These are phyloP conservation scores for Coemansia sp. DNA, from an alignment of 192 early-diverging fungal species.

Conservation along the genomic window DNA sequence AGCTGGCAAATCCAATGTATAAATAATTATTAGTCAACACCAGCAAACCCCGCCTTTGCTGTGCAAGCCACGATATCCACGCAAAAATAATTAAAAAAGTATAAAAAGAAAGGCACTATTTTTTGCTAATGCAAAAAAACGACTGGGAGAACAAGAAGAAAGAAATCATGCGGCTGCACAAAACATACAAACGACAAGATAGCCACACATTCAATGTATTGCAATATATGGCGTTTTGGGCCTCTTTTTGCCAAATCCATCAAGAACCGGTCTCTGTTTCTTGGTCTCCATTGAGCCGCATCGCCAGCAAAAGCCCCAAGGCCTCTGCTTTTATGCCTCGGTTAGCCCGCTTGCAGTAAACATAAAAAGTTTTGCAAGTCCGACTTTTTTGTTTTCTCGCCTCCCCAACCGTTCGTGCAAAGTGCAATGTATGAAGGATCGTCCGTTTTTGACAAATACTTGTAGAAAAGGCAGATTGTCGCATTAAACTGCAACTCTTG, in stretches of 20 bases:
- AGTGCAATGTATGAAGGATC: background rate
- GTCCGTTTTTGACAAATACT: background rate
- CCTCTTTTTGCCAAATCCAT: background rate
- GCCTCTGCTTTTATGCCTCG: background rate
- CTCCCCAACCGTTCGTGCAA: background rate
- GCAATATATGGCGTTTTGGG: background rate
- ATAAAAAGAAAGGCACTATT: background rate
- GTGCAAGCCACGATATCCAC: background rate
- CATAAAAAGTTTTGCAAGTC: background rate
- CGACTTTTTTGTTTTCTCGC: background rate
- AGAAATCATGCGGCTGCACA: background rate
- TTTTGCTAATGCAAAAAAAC: background rate
- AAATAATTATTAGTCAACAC: too few species aligned
- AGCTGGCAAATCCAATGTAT: background rate
- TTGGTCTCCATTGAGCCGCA: background rate
- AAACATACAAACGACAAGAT: slow-evolving; percentile 5
- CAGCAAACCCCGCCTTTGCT: too few species aligned
- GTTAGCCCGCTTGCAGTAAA: background rate
- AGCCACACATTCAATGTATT: background rate
- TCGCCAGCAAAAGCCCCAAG: background rate
- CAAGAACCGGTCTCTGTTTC: too few species aligned
- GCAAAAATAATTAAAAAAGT: background rate
- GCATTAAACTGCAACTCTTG: background rate
- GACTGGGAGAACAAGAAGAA: slow-evolving; percentile 3
- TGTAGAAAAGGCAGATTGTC: background rate